Percentiles rank a stretch among this genome's conserved stretches.
Conservation (phyloP, 192 early-diverging fungal genomes). For the Backusella sp. region DNA sequence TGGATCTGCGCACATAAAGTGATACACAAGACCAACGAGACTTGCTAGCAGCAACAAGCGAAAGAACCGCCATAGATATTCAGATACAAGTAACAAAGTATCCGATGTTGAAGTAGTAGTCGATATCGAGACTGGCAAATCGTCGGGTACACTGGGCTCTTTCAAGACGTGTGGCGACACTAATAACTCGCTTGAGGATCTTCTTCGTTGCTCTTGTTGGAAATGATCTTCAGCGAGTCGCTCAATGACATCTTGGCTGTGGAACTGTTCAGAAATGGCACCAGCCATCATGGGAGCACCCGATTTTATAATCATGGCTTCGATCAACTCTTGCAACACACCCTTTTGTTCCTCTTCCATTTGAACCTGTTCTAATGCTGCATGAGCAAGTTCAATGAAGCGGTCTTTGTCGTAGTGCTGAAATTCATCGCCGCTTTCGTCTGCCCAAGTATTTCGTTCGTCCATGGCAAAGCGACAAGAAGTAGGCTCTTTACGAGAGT, state of each 20-base stretch:
- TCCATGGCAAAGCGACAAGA: neutral
- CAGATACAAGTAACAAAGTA: conserved; percentile 16
- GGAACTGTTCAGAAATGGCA: conserved; percentile 34
- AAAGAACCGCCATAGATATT: conserved; percentile 29
- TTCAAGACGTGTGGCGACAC: neutral
- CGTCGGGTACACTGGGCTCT: neutral
- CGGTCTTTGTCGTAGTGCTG: conserved; percentile 8
- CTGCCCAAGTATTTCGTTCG: neutral
- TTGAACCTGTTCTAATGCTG: conserved; percentile 32
- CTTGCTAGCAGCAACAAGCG: conserved; percentile 24
- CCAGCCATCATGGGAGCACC: conserved; percentile 30
- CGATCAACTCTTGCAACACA: conserved; percentile 31
- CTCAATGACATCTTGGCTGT: conserved; percentile 39
- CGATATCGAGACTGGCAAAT: neutral
- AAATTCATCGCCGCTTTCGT: conserved; percentile 1
- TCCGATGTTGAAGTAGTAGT: neutral
- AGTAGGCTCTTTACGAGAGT: neutral
- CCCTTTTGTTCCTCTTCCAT: conserved; percentile 37
- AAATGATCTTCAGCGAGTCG: conserved; percentile 24
- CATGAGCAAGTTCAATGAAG: conserved; percentile 34
- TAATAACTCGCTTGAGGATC: conserved; percentile 1
- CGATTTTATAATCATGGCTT: conserved; percentile 23
- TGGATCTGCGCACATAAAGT: conserved; percentile 26
- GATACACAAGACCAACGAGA: conserved; percentile 24
- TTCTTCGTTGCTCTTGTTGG: conserved; percentile 17